These are phyloP conservation scores for Phytopythium boreale DNA, from an alignment of 352 stramenopile genomes.

Conservation along the genomic window DNA sequence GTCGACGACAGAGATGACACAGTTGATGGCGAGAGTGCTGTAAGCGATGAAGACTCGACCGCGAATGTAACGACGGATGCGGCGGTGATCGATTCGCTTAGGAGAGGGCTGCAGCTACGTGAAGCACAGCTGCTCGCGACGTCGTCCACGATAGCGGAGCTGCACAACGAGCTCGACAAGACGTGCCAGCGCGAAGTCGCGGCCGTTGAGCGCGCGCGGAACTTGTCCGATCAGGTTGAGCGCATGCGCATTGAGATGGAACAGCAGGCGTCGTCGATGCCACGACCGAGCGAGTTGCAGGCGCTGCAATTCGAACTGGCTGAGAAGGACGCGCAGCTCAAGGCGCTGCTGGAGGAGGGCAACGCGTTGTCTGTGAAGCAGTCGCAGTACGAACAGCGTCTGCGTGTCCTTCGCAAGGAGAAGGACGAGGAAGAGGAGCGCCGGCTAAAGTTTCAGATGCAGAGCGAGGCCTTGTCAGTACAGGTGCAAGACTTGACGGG, in stretches of 20 bases:
- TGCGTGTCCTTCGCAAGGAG: constrained; percentile 69
- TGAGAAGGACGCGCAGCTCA: constrained; percentile 75
- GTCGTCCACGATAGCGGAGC: constrained; percentile 56
- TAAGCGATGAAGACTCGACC: background rate
- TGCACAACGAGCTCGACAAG: constrained; percentile 78
- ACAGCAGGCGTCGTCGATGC: constrained; percentile 19
- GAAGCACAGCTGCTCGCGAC: constrained; percentile 71
- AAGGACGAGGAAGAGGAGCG: constrained; percentile 75
- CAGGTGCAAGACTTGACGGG: constrained; percentile 42
- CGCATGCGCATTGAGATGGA: constrained; percentile 54
- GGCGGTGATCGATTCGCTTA: constrained; percentile 18
- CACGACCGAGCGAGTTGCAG: constrained; percentile 30
- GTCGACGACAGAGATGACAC: background rate
- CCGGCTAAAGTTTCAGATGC: constrained; percentile 46
- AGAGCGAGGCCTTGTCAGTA: constrained; percentile 41
- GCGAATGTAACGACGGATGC: background rate
- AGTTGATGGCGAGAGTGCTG: too few relatives aligned
- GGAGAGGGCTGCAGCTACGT: constrained; percentile 39
- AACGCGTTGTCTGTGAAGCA: constrained; percentile 78
- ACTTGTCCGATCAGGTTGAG: constrained; percentile 63
- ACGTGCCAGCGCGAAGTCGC: constrained; percentile 60
- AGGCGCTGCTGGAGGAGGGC: constrained; percentile 67
- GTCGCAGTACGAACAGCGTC: constrained; percentile 62
- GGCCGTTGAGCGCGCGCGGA: constrained; percentile 57
- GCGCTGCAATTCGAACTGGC: constrained; percentile 57